Percentiles rank a stretch among this genome's conserved stretches.
Conservation (phyloP, 768 basidiomycete genomes). For the Leucosporidium yakuticum region DNA sequence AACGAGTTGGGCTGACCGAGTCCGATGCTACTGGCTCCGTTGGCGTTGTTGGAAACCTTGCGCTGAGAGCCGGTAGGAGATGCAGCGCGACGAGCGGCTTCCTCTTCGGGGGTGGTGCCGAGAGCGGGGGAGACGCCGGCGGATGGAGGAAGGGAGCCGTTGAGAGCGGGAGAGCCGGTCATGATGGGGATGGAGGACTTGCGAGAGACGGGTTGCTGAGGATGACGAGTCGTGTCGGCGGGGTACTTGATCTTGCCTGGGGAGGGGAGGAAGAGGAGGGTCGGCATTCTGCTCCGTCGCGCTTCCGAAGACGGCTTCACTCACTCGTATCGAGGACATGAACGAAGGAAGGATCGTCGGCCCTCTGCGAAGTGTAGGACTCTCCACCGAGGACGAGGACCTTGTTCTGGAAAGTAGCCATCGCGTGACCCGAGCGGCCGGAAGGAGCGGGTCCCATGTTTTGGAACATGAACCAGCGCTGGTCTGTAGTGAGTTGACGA, state of each 20-base stretch:
- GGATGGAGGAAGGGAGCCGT: constrained; percentile 9
- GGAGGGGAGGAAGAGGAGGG: constrained; percentile 41
- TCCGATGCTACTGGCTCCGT: not conserved
- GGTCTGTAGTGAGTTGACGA: constrained; percentile 57
- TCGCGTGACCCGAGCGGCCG: constrained; percentile 93
- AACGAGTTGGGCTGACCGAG: constrained; percentile 2
- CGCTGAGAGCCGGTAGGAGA: not conserved
- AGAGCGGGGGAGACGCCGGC: not conserved
- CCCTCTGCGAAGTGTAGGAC: constrained; percentile 57
- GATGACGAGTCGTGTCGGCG: constrained; percentile 45
- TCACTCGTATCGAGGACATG: constrained; percentile 91
- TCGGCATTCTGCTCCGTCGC: constrained; percentile 83
- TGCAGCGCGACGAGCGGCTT: not conserved
- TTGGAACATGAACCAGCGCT: constrained; percentile 99
- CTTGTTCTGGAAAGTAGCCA: constrained; percentile 82
- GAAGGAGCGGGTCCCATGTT: constrained; percentile 97
- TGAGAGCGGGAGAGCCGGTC: constrained; percentile 5
- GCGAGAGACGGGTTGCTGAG: constrained; percentile 6
- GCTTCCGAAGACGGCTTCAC: constrained; percentile 41
- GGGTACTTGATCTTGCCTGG: constrained; percentile 92
- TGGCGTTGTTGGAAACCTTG: constrained; percentile 2
- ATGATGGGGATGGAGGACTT: constrained; percentile 30
- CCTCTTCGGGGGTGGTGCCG: not conserved
- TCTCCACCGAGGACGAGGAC: constrained; percentile 95
- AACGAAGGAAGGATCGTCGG: constrained; percentile 73